Conservation (phyloP, 306 rosid species). For the Castanea mollissima region DNA sequence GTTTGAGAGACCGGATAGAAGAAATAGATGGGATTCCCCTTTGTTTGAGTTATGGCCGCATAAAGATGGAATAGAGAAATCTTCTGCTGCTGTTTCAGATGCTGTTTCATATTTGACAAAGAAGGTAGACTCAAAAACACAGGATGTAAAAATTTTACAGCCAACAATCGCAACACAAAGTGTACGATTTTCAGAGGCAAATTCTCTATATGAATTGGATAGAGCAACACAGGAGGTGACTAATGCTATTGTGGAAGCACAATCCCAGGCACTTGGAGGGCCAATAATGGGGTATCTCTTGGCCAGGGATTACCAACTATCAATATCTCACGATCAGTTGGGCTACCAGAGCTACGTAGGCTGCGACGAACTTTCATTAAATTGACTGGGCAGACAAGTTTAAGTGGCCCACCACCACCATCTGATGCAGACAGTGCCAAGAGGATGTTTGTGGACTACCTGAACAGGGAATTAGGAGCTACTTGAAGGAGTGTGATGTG, state of each 20-base stretch:
- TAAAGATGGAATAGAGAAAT: constrained; percentile 56
- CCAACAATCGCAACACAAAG: constrained; percentile 93
- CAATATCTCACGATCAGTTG: constrained; percentile 61
- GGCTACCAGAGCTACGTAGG: constrained; percentile 86
- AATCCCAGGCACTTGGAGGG: constrained; percentile 80
- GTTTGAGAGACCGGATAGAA: constrained; percentile 82
- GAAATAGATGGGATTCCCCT: constrained; percentile 95
- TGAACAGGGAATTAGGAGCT: constrained; percentile 85
- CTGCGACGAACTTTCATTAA: constrained; percentile 78
- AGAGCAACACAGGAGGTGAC: constrained; percentile 86
- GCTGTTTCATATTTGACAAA: constrained; percentile 67
- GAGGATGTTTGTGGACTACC: constrained; percentile 93
- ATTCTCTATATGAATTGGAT: constrained; percentile 81
- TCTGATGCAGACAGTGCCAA: constrained; percentile 84
- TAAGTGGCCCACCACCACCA: constrained; percentile 89
- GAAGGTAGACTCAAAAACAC: constrained; percentile 65
- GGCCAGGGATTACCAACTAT: constrained; percentile 68
- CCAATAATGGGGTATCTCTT: constrained; percentile 62
- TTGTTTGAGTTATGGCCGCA: constrained; percentile 81
- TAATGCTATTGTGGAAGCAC: constrained; percentile 79
- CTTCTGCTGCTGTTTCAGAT: constrained; percentile 57
- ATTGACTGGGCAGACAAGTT: constrained; percentile 88
- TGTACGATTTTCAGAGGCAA: constrained; percentile 63
- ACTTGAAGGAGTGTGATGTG: constrained; percentile 31
- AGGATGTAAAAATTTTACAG: constrained; percentile 81